Base-by-base conservation (phyloP, 345 rosid species). In the Euphorbia peplus region DNA sequence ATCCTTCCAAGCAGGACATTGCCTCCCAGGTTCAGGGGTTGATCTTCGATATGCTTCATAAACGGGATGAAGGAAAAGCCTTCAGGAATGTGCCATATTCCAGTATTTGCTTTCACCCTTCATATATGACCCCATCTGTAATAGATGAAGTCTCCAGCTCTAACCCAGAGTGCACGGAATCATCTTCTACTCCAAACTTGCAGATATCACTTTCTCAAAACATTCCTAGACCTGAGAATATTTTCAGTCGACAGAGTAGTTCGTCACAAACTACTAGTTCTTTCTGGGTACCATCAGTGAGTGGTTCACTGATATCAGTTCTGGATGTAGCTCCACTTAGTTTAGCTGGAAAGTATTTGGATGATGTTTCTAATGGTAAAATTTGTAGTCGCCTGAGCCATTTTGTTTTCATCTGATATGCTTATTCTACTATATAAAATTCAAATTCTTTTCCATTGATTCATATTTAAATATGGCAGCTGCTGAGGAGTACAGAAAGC, bases 21-120 rank as follows among this genome's bases (percentile, higher is more conserved):
- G 93, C 88, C 41, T 74, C 87, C 29, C 96, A 84, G 76, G 79
- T 88, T 67, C 89, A 85, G 75, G 86, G 80, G 72, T 78, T 95
- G 83, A 72, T 91, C 68, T 77, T 84, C 32, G 86, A 91, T 82
- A 83, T 91, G 81, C 75, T 87, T 75, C 78, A 76, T 44, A 88
- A 83, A 70, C 86, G 84, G 32, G 79, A 86, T 84, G 83, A 81
- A 79, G 80, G 64, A 19, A 58, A 77, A n/a, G 72, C 86, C 37
- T 73, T 73, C 78, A 85, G 72, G 81, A 81, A 73, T 73, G 78
- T 75, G 65, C 83, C 87, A 24, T 83, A 87, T 81, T 84, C 95
- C 64, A 75, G 64, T 65, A 32, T 39, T 67, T 85, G 73, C 77
- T 85, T 88, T 74, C 61, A 50, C 19, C 82, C 81, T 78, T 74